Evolutionary conservation across 768 basidiomycete genomes (phyloP), one percentile per base, ranked within the genome.

Genomic region (Artomyces pyxidatus): DNA sequence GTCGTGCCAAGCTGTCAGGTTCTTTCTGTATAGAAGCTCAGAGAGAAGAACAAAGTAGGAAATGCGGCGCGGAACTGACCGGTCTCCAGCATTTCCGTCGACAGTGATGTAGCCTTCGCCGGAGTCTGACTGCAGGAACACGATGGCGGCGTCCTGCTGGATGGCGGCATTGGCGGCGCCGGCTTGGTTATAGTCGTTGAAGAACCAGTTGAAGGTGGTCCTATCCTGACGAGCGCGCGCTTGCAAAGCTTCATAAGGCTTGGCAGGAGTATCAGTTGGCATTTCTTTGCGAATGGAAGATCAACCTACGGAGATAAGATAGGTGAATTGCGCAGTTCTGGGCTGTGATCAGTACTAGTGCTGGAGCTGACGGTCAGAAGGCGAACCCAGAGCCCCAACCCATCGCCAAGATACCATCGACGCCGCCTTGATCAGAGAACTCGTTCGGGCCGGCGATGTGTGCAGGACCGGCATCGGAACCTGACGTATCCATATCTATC

Each of bases 211-310:
- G 17, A 90, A 67, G 17, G 68, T 73, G 0, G 85, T 84, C 14
- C 76, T 74, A 59, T 87, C 83, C 27, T 74, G 58, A n/a, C 76
- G 71, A 1, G 89, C 86, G 37, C 83, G 78, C 6, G 64, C 60
- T 60, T 92, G 85, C 56, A 96, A 83, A 3, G 89, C 90, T 61
- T 88, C 82, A 41, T 87, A 71, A 1, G 92, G 90, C 80, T 82
- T 48, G 19, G 45, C 35, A 26, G 6, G 35, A 14, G n/a, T 12
- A 47, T 22, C 10, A 45, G 28, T 43, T 37, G 21, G 47, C 7
- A 17, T 47, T n/a, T 26, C 19, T 8, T 37, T 27, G 23, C 25
- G 42, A 6, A 30, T 14, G 19, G 35, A 26, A 7, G 29, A 19
- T 41, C 12, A 2, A 68, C 78, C 59, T 48, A 85, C 83, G 42